Conservation (phyloP, 179 eudicot species). For the Patellifolia procumbens region DNA sequence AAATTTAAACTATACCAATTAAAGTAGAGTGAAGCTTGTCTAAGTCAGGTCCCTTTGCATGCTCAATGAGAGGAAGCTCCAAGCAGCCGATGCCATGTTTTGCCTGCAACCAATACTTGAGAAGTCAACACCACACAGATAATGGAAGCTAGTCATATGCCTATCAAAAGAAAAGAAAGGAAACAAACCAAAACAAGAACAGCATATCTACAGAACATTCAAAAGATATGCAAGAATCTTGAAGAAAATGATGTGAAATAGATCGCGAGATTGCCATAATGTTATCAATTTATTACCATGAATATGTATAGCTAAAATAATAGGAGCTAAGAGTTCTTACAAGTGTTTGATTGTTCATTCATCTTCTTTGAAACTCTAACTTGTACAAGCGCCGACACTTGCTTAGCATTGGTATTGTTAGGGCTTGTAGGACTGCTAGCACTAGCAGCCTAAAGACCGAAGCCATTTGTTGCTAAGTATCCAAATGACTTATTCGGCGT, state of each 20-base stretch:
- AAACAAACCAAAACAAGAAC: background rate
- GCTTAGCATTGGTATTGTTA: background rate
- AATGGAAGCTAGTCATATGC: background rate
- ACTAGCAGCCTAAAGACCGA: background rate
- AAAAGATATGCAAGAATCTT: background rate
- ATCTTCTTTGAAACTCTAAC: background rate
- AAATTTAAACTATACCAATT: conserved; percentile 41
- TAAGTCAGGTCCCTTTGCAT: conserved; percentile 66
- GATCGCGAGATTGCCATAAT: background rate
- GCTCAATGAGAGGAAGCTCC: conserved; percentile 95
- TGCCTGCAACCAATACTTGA: conserved; percentile 40
- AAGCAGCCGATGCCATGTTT: conserved; percentile 64
- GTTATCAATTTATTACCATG: background rate
- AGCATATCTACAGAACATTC: background rate
- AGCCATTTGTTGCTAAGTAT: background rate
- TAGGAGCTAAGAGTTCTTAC: background rate
- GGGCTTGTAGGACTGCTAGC: background rate
- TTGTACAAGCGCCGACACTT: background rate
- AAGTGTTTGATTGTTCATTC: background rate
- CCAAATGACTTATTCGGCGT: background rate
- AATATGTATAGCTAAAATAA: background rate
- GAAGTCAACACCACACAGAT: background rate
- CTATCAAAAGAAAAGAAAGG: background rate
- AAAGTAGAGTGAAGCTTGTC: conserved; percentile 57
- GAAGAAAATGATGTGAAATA: too few species aligned